phyloP scores from a whole-genome alignment of 192 early-diverging fungal genomes.

The Rhizophagus clarus region DNA sequence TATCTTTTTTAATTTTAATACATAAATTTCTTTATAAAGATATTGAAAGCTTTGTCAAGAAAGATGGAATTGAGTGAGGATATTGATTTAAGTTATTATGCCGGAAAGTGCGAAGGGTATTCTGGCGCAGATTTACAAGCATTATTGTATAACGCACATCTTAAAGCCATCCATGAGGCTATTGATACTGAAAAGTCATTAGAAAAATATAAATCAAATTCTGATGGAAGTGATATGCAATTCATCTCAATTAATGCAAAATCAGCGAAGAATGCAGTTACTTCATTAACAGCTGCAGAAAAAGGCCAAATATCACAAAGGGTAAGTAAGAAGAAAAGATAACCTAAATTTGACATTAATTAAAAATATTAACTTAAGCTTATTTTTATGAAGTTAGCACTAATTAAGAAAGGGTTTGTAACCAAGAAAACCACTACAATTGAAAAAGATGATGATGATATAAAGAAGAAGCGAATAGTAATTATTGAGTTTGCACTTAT shows the following conservation, averaged over 20 bases:
- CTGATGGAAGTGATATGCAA: slow-evolving; percentile 39
- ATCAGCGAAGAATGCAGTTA: slow-evolving; percentile 34
- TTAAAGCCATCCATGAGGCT: slow-evolving; percentile 83
- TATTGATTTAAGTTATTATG: slow-evolving; percentile 67
- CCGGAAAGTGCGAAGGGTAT: slow-evolving; percentile 70
- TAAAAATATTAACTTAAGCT: slow-evolving; percentile 5
- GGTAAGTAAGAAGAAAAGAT: slow-evolving; percentile 47
- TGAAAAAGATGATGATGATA: not conserved
- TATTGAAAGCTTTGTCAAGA: slow-evolving; percentile 72
- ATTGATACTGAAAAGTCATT: slow-evolving; percentile 52
- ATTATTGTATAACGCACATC: slow-evolving; percentile 87
- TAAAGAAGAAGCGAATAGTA: not conserved
- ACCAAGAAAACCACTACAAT: slow-evolving; percentile 25
- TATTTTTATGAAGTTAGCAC: slow-evolving; percentile 24
- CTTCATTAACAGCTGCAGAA: slow-evolving; percentile 54
- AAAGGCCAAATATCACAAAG: slow-evolving; percentile 54
- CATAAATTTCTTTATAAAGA: slow-evolving; percentile 43
- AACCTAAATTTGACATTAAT: not conserved
- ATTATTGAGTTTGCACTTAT: not conserved
- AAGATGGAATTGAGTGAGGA: slow-evolving; percentile 67
- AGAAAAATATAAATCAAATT: slow-evolving; percentile 38
- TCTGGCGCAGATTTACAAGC: slow-evolving; percentile 96
- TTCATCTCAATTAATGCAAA: slow-evolving; percentile 44
- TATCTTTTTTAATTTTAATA: too few species aligned
- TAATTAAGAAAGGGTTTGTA: slow-evolving; percentile 44